Evolutionary conservation across 495 filamentous ascomycete genomes (phyloP).

Genomic region (Podospora anserina): DNA sequence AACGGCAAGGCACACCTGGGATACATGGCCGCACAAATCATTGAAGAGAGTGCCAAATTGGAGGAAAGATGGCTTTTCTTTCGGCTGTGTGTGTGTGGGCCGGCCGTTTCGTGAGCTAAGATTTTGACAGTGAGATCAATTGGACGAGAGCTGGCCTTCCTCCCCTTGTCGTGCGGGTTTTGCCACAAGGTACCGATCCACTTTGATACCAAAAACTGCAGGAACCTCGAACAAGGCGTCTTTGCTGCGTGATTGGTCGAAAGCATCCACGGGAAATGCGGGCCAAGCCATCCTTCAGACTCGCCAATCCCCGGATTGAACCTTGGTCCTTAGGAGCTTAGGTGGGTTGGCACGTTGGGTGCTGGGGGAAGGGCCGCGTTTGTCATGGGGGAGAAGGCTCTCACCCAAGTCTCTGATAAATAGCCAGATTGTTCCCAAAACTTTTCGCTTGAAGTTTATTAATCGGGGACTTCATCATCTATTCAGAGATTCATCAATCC

Average conservation of each 20-base stretch:
- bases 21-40: neutral
- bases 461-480: neutral
- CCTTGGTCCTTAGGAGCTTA: too few species aligned
- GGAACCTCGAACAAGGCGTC: too few species aligned
- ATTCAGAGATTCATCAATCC: neutral
- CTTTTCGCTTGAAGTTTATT: neutral
- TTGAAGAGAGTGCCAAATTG: neutral
- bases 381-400: neutral
- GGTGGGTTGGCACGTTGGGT: too few species aligned
- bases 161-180: too few species aligned
- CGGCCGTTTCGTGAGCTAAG: neutral
- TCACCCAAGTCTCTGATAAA: neutral
- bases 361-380: neutral
- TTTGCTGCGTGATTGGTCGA: too few species aligned
- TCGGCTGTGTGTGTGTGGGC: neutral
- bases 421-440: neutral
- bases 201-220: too few species aligned
- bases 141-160: neutral
- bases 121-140: neutral
- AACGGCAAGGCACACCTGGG: neutral
- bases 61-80: neutral
- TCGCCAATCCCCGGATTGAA: too few species aligned
- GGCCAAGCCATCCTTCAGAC: too few species aligned
- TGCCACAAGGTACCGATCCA: too few species aligned
- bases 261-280: too few species aligned